Conservation (phyloP, 441 rosid genomes). For the Breynia disticha region DNA sequence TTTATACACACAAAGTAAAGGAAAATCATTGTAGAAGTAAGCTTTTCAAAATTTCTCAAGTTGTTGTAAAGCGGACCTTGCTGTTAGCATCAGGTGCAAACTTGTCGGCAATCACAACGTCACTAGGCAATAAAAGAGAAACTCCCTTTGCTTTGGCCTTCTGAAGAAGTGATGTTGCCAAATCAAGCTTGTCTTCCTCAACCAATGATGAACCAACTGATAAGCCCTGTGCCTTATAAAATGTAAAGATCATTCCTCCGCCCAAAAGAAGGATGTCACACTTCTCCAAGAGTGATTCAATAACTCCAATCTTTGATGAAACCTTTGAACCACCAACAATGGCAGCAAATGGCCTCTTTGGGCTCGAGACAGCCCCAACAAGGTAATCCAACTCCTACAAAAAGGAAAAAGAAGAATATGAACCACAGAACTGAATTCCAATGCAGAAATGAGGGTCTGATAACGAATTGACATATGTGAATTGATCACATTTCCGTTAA, state of each 20-base stretch:
- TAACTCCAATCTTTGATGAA: constrained; percentile 85
- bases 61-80: constrained; percentile 40
- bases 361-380: constrained; percentile 80
- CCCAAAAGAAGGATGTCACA: constrained; percentile 76
- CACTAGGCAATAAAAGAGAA: constrained; percentile 65
- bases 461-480: too few relatives aligned
- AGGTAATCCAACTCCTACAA: constrained; percentile 83
- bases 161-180: constrained; percentile 65
- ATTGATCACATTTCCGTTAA: neutral
- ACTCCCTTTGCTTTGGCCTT: constrained; percentile 85
- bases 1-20: constrained; percentile 3
- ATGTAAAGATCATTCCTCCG: constrained; percentile 92
- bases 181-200: constrained; percentile 81
- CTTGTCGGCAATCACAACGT: constrained; percentile 76
- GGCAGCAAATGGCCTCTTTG: constrained; percentile 86
- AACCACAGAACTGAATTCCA: neutral
- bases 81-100: constrained; percentile 85
- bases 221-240: constrained; percentile 83
- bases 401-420: neutral
- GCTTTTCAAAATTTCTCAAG: neutral
- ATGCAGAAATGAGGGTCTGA: neutral
- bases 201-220: constrained; percentile 83
- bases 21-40: neutral
- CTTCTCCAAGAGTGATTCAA: constrained; percentile 78
- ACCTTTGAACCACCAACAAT: constrained; percentile 93